Evolutionary conservation across 129 eudicot species (phyloP).

Genomic region (Escallonia herrerae): DNA sequence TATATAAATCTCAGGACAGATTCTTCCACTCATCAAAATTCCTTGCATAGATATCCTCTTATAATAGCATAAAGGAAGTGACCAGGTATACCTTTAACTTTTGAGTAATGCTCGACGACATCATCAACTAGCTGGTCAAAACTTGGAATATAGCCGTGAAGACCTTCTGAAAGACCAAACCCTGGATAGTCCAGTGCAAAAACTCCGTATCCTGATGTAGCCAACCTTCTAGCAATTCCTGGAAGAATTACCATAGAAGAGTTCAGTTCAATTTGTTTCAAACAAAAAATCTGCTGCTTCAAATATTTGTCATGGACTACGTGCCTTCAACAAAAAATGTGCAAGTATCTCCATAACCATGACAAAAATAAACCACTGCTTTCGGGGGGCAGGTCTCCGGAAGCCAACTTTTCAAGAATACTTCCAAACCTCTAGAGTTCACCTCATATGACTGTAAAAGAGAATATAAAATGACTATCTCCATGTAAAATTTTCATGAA

Average conservation of each 20-base stretch:
- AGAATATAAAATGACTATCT: constrained; percentile 17
- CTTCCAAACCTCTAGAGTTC: constrained; percentile 81
- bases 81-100: constrained; percentile 59
- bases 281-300: constrained; percentile 1
- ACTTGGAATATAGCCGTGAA: constrained; percentile 73
- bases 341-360: constrained; percentile 97
- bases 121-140: constrained; percentile 67
- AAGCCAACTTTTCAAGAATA: constrained; percentile 87
- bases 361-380: constrained; percentile 75
- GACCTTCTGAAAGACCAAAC: constrained; percentile 94
- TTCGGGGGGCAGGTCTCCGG: constrained; percentile 64
- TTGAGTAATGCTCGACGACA: constrained; percentile 68
- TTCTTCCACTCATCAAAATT: too few relatives aligned
- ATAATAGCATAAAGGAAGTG: neutral
- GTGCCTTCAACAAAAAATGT: constrained; percentile 90
- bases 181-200: constrained; percentile 87
- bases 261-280: constrained; percentile 11
- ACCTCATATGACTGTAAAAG: constrained; percentile 60
- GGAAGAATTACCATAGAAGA: constrained; percentile 12
- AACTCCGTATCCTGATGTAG: constrained; percentile 78
- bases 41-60: too few relatives aligned
- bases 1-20: too few relatives aligned
- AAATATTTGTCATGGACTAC: constrained; percentile 18
- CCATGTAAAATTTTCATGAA: constrained; percentile 1
- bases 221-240: constrained; percentile 85